These are phyloP conservation scores for Rhamnella rubrinervis DNA, from an alignment of 331 rosid genomes.

Conservation along the genomic window DNA sequence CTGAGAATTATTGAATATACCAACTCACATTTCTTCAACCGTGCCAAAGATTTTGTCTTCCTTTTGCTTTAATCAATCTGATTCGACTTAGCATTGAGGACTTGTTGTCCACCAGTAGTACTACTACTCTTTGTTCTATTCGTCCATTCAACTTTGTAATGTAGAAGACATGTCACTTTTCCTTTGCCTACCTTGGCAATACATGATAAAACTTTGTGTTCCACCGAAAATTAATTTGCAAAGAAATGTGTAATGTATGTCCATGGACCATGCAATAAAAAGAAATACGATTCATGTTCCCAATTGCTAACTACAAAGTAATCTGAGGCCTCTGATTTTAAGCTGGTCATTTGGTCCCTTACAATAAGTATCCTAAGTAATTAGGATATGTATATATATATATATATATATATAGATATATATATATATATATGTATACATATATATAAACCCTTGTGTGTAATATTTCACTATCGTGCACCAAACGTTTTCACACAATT, in stretches of 20 bases:
- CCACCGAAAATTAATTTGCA: not conserved
- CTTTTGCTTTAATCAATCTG: slow-evolving; percentile 18
- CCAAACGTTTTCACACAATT: no score
- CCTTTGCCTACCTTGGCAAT: slow-evolving; percentile 42
- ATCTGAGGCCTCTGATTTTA: no score
- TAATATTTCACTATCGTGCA: no score
- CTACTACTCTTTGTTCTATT: slow-evolving; percentile 29
- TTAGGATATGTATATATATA: no score
- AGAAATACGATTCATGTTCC: slow-evolving; percentile 33
- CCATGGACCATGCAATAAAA: slow-evolving; percentile 7
- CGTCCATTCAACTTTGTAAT: not conserved
- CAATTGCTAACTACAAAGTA: no score
- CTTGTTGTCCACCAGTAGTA: slow-evolving; percentile 26
- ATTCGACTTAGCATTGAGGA: slow-evolving; percentile 35
- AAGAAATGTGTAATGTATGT: slow-evolving; percentile 26
- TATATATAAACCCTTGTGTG: no score
- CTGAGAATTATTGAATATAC: slow-evolving; percentile 5
- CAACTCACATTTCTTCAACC: slow-evolving; percentile 13
- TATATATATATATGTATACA: no score
- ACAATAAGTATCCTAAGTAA: no score
- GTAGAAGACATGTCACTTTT: slow-evolving; percentile 42
- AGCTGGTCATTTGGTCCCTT: no score
- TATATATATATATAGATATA: no score
- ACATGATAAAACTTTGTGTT: slow-evolving; percentile 9
- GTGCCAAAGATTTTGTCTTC: not conserved